phyloP scores from a whole-genome alignment of 805 yeast species.

The Suhomyces pyralidae region DNA sequence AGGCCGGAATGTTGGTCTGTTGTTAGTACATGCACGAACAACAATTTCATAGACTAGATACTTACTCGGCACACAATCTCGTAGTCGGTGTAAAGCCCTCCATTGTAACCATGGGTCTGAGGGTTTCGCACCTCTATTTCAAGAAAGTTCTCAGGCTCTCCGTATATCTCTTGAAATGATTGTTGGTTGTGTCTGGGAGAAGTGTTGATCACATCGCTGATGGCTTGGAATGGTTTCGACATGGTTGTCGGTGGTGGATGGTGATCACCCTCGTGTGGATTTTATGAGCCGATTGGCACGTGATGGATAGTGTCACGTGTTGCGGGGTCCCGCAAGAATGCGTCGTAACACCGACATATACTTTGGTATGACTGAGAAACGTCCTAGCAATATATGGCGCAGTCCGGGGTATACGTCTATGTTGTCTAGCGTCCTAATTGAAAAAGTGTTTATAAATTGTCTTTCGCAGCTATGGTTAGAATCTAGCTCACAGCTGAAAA shows the following conservation, averaged over 20 bases:
- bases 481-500: no score
- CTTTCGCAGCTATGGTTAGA: no score
- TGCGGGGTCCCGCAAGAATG: no score
- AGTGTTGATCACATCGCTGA: conserved; percentile 38
- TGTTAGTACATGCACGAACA: conserved; percentile 11
- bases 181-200: conserved; percentile 46
- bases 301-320: background rate
- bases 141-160: conserved; percentile 90
- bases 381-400: no score
- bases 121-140: conserved; percentile 83
- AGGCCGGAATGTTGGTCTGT: conserved; percentile 83
- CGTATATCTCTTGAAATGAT: conserved; percentile 78
- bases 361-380: no score
- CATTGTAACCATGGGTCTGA: conserved; percentile 64
- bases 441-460: no score
- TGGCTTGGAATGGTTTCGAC: conserved; percentile 43
- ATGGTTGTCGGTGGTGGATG: conserved; percentile 10
- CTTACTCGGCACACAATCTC: conserved; percentile 73
- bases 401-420: no score
- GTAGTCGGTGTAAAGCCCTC: conserved; percentile 83
- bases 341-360: no score
- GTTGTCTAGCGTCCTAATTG: no score
- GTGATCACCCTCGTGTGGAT: background rate
- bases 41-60: background rate
- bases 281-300: background rate